Percentiles rank a stretch among this genome's conserved stretches.
These are phyloP conservation scores for Schizonepeta tenuifolia DNA, from an alignment of 257 asterid genomes.

Conservation along the genomic window DNA sequence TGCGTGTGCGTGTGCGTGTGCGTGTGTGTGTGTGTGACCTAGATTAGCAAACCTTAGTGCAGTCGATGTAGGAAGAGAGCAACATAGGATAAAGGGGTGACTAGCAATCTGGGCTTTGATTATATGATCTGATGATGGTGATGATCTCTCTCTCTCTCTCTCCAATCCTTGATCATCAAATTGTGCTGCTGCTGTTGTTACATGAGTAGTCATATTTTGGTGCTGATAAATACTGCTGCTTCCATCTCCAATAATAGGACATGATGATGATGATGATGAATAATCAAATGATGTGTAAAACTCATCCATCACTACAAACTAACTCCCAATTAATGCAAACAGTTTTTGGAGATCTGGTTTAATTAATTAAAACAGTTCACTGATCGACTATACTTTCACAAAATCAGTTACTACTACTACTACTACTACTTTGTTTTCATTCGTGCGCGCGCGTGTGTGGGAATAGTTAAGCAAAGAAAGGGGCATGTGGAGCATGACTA, in stretches of 20 bases:
- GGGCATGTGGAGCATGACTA: neutral
- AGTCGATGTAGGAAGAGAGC: constrained; percentile 69
- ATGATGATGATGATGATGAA: neutral
- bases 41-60: constrained; percentile 58
- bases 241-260: constrained; percentile 31
- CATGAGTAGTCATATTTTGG: neutral
- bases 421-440: too few relatives aligned
- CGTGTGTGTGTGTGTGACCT: neutral
- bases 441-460: neutral
- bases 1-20: neutral
- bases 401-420: too few relatives aligned
- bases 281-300: constrained; percentile 51
- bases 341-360: too few relatives aligned
- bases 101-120: constrained; percentile 76
- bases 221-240: neutral
- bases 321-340: too few relatives aligned
- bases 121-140: constrained; percentile 38
- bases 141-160: neutral
- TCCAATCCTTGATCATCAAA: neutral
- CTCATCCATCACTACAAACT: constrained; percentile 39
- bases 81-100: constrained; percentile 86
- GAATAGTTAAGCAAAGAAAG: neutral
- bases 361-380: too few relatives aligned
- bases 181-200: neutral
- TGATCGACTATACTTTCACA: too few relatives aligned